Conservation (phyloP, 495 filamentous ascomycete species). For the Talaromyces trachyspermus region DNA sequence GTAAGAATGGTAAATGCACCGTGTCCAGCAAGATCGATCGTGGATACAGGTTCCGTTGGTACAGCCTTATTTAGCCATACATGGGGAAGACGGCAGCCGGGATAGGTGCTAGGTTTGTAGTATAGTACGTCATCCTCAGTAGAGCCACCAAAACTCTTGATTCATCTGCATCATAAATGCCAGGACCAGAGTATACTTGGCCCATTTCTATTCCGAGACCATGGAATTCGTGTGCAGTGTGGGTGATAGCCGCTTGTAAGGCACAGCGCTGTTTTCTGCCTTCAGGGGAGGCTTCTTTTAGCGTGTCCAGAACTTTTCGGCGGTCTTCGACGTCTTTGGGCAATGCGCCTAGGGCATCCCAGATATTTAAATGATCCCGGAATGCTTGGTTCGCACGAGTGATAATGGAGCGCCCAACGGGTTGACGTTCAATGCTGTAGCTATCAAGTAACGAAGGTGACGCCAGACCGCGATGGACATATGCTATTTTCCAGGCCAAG, state of each 20-base stretch:
- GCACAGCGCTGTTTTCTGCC: constrained; percentile 28
- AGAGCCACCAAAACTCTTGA: constrained; percentile 19
- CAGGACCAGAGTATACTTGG: constrained; percentile 34
- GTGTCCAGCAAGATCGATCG: constrained; percentile 46
- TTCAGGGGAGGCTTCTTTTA: constrained; percentile 21
- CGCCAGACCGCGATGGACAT: constrained; percentile 47
- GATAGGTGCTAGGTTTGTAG: constrained; percentile 38
- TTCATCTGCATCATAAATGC: constrained; percentile 31
- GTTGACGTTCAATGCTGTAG: constrained; percentile 61
- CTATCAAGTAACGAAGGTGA: constrained; percentile 53
- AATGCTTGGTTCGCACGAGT: constrained; percentile 42
- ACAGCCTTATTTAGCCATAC: constrained; percentile 42
- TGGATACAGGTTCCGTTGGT: constrained; percentile 36
- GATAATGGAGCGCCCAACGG: constrained; percentile 47
- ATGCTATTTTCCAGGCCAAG: constrained; percentile 66
- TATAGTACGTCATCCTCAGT: constrained; percentile 20
- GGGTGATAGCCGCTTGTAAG: constrained; percentile 24
- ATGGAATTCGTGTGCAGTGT: constrained; percentile 39
- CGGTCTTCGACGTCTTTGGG: constrained; percentile 22
- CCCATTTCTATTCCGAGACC: constrained; percentile 46
- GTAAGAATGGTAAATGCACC: constrained; percentile 41
- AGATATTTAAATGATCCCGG: constrained; percentile 35
- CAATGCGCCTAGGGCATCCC: constrained; percentile 38
- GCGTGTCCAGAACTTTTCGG: constrained; percentile 21
- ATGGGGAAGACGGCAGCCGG: constrained; percentile 45